Evolutionary conservation across 169 alveolate genomes (phyloP), one percentile per base, ranked within the genome.

Genomic region (Fabrea salina): DNA sequence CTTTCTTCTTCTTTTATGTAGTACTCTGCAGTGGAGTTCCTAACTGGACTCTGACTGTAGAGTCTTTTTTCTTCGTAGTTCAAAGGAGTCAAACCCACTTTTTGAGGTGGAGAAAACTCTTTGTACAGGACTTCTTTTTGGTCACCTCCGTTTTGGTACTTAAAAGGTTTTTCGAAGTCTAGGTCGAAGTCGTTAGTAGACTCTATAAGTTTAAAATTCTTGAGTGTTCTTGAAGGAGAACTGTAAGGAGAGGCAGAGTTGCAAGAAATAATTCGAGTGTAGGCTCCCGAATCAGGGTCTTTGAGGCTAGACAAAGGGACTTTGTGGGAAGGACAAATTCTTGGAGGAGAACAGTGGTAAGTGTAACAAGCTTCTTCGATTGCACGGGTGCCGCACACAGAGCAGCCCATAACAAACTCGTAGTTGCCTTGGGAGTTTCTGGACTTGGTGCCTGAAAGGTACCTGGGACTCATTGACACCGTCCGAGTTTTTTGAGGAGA

Each of bases 221-320:
- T n/a, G 19, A 47, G 16, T 47, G 16, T 25, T n/a, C 19, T 47
- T 47, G 16, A 16, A 16, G 56, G 56, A n/a, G 19, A n/a, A 47
- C 56, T n/a, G 2, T 47, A n/a, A 47, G 56, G 19, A n/a, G 16
- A n/a, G 16, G 32, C 39, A 16, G 32, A 47, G 50, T 32, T 13
- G 0, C 13, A 32, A 16, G 41, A 47, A 8, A 61, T 68, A 41
- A 68, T 37, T 44, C 57, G 11, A n/a, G 78, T 32, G 35, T 43
- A 68, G 0, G 64, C 61, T 44, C 78, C 78, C 8, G 64, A 43
- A 44, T 68, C 44, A 68, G 78, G 78, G 78, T 68, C 78, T 11
- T 68, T 33, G 13, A 68, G 8, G 39, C 39, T 22, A 8, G 27
- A 30, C n/a, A 39, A 19, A 32, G n/a, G 25, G 1, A 19, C 11